Base-by-base conservation (phyloP, 2,329 filamentous ascomycete genomes). In the Xylariaceae sp. region DNA sequence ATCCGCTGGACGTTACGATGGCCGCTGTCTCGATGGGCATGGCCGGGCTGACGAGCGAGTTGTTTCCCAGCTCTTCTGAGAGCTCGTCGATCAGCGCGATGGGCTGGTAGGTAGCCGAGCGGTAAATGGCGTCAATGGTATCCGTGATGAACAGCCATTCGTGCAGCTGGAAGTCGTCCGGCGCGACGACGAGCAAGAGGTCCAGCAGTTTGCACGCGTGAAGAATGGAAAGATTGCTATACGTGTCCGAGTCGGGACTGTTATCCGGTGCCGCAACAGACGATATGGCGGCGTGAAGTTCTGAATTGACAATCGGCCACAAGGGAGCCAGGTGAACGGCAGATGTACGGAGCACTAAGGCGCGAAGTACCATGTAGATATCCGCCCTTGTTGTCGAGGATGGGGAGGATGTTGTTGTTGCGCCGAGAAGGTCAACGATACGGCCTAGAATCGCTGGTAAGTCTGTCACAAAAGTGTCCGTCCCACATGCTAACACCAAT, bases 141-240 rank as follows among this genome's bases (percentile, higher is more conserved):
- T 99, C 94, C 1, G 91, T 95, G 53, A 99, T 86, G 70, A 96
- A 99, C 3, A 97, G 82, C 94, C 94, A 99, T 74, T 96, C 90
- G 65, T 95, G 87, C n/a, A 97, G 81, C 71, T 97, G 94, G 72
- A 97, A 99, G 69, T 99, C 94, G 63, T 99, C 94, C 0, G 91
- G 92, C 3, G 88, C 87, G 6, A 91, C 78, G 43, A 90, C 86
- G 11, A 97, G 80, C n/a, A 99, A 77, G 26, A 91, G 77, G 66
- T 99, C 94, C 3, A 99, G 80, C 2, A 99, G 79, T 68, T 97
- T 99, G 73, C 91, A 96, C 0, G 91, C 91, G 70, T 99, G 92
- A 2, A 99, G 74, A 12, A 96, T 76, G 2, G 88, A 85, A 2
- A 83, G 74, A 61, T 89, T 87, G 66, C 83, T 89, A 72, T 90